Evolutionary conservation across 371 early-diverging fungal genomes (phyloP).

Genomic region (Mortierella sp.): DNA sequence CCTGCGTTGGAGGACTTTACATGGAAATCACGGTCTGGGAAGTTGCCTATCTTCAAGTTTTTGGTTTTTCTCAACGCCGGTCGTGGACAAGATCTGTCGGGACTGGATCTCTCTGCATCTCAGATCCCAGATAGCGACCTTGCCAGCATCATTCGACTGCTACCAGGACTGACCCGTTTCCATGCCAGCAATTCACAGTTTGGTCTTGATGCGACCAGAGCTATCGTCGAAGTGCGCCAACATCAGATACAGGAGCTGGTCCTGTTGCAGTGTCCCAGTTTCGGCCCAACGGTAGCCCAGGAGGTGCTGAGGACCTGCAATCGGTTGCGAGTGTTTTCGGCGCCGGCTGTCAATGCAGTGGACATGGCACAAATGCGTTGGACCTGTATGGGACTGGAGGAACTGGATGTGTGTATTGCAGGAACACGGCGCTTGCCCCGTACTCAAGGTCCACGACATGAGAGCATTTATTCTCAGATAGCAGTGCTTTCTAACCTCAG

Average conservation of each 20-base stretch:
- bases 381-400: slow-evolving; percentile 16
- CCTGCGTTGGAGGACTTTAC: slow-evolving; percentile 15
- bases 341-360: slow-evolving; percentile 21
- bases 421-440: slow-evolving; percentile 18
- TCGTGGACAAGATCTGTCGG: neutral
- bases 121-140: slow-evolving; percentile 17
- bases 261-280: slow-evolving; percentile 8
- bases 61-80: slow-evolving; percentile 22
- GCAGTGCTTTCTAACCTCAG: slow-evolving; percentile 13
- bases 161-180: slow-evolving; percentile 13
- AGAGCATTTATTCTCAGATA: slow-evolving; percentile 22
- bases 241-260: slow-evolving; percentile 15
- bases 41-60: slow-evolving; percentile 17
- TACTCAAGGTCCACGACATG: slow-evolving; percentile 3
- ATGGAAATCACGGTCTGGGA: slow-evolving; percentile 27
- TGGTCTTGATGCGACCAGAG: slow-evolving; percentile 17
- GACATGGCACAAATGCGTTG: slow-evolving; percentile 12
- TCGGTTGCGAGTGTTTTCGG: slow-evolving; percentile 16
- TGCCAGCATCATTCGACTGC: slow-evolving; percentile 8
- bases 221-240: neutral
- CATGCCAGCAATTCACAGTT: slow-evolving; percentile 19
- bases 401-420: slow-evolving; percentile 22
- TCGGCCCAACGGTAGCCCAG: slow-evolving; percentile 11
- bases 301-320: slow-evolving; percentile 8
- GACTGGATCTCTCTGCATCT: slow-evolving; percentile 21